Evolutionary conservation across 1,284 basidiomycete genomes (phyloP).

Genomic region (Trichosporon coremiiforme): DNA sequence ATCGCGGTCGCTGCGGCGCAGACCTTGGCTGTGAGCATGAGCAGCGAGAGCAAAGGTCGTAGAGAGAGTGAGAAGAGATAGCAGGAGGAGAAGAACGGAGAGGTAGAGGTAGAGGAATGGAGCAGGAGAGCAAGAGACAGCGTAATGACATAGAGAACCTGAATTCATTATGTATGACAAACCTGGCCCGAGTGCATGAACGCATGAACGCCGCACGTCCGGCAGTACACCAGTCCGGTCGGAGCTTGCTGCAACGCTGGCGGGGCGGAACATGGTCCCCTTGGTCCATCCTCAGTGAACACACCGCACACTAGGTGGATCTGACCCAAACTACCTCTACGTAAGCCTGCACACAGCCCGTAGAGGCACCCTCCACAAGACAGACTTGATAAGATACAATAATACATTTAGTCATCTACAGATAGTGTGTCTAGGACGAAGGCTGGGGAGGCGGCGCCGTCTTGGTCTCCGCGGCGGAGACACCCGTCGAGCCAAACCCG

Average conservation of each 20-base stretch:
- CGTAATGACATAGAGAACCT: not conserved
- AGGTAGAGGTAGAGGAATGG: not conserved
- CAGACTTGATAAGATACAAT: not conserved
- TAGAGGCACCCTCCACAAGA: too few relatives aligned
- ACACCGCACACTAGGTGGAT: too few relatives aligned
- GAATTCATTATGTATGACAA: not conserved
- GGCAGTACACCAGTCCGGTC: not conserved
- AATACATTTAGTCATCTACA: too few relatives aligned
- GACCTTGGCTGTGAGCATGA: too few relatives aligned
- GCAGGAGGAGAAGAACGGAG: constrained; percentile 9
- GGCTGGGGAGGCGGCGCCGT: not conserved
- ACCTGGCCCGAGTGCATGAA: not conserved
- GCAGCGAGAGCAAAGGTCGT: too few relatives aligned
- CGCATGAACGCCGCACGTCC: not conserved
- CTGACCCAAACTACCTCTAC: too few relatives aligned
- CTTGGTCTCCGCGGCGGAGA: not conserved
- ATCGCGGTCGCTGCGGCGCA: too few relatives aligned
- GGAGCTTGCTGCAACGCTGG: not conserved
- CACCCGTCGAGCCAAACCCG: constrained; percentile 94
- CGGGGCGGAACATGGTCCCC: not conserved
- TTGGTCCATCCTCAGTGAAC: too few relatives aligned
- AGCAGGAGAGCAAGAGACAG: too few relatives aligned
- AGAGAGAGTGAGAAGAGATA: not conserved
- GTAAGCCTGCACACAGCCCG: too few relatives aligned
- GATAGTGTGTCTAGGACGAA: not conserved